phyloP scores from a whole-genome alignment of 2,329 filamentous ascomycete species.

The Trichoderma aggressivum region DNA sequence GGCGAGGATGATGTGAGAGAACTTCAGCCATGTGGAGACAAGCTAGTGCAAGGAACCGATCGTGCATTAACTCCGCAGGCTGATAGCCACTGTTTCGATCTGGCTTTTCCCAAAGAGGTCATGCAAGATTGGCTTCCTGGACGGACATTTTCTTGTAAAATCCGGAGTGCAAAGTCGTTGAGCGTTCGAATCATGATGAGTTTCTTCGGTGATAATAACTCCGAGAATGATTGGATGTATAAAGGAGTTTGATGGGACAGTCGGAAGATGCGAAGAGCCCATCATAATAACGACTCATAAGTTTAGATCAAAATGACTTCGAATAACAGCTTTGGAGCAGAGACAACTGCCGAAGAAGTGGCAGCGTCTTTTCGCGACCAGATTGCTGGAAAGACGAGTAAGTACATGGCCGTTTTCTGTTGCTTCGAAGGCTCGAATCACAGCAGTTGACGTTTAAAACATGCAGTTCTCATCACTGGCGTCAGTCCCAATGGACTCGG shows the following conservation, averaged over 20 bases:
- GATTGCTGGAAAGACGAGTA: conserved; percentile 2
- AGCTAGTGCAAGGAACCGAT: conserved; percentile 3
- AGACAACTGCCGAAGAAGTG: conserved; percentile 11
- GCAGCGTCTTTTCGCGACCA: neutral
- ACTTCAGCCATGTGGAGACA: conserved; percentile 1
- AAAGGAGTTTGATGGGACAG: neutral
- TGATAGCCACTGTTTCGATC: neutral
- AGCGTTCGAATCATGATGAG: neutral
- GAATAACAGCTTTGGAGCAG: neutral
- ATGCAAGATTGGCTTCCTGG: conserved; percentile 10
- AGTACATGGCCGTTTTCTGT: neutral
- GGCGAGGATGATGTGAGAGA: neutral
- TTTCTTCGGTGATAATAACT: neutral
- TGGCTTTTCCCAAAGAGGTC: neutral
- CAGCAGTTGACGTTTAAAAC: neutral
- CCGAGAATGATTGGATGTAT: neutral
- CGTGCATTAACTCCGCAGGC: conserved; percentile 12
- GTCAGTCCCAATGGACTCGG: conserved; percentile 16
- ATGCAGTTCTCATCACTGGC: conserved; percentile 15
- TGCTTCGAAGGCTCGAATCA: neutral
- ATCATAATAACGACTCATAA: neutral
- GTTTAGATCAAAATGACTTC: neutral
- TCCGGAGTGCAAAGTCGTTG: neutral
- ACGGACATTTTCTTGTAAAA: neutral
- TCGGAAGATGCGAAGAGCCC: neutral